Percentiles rank a stretch among this genome's conserved stretches.
Conservation (phyloP, 164 flowering plant species). For the Annona cherimola region DNA sequence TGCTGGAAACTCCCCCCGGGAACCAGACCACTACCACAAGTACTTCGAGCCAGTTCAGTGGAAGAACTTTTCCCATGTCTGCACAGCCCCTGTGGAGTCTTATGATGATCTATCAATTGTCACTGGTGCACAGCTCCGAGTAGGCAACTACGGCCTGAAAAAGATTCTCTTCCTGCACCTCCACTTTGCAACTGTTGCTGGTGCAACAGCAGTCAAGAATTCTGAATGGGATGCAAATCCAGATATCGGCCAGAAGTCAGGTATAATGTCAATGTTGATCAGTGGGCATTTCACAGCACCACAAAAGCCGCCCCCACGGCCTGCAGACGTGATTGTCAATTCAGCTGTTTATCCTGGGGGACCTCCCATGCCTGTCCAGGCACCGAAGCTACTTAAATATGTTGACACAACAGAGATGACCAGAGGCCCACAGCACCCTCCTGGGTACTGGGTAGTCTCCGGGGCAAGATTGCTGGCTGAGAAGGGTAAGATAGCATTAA, state of each 20-base stretch:
- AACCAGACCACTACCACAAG: constrained; percentile 37
- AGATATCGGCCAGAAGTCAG: constrained; percentile 70
- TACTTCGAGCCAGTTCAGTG: constrained; percentile 84
- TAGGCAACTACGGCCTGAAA: constrained; percentile 62
- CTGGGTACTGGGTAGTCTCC: constrained; percentile 98
- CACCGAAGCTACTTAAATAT: constrained; percentile 65
- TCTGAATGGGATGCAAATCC: constrained; percentile 97
- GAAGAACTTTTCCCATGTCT: constrained; percentile 91
- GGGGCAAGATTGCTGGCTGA: constrained; percentile 87
- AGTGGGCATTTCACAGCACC: constrained; percentile 78
- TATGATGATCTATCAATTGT: constrained; percentile 77
- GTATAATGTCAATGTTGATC: constrained; percentile 79
- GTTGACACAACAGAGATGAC: constrained; percentile 91
- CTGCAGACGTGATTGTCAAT: constrained; percentile 80
- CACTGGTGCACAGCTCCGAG: constrained; percentile 84
- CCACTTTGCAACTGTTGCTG: constrained; percentile 59
- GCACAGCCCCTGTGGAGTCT: constrained; percentile 95
- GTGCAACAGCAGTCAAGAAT: constrained; percentile 49
- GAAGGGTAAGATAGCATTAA: constrained; percentile 72
- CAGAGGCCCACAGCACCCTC: constrained; percentile 83
- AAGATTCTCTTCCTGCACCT: constrained; percentile 75
- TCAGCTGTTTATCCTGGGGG: constrained; percentile 96
- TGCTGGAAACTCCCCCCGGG: constrained; percentile 33
- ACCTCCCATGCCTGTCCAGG: constrained; percentile 79
- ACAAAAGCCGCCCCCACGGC: constrained; percentile 74